These are phyloP conservation scores for Magnolia officinalis DNA, from an alignment of 164 flowering plant species.

Conservation along the genomic window DNA sequence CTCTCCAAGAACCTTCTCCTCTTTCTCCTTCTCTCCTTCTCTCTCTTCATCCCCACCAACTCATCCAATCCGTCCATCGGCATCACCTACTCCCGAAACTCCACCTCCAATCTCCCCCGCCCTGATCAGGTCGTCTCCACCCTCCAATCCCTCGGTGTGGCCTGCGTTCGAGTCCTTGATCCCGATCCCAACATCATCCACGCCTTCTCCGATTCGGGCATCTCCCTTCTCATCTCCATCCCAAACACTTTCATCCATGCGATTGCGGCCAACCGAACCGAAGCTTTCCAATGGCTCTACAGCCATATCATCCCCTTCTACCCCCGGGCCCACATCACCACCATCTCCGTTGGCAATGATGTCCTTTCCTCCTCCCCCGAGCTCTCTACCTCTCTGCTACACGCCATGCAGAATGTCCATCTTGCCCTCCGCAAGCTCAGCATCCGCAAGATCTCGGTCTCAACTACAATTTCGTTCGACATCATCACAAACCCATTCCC, in stretches of 20 bases:
- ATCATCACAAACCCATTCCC: constrained; percentile 57
- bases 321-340: constrained; percentile 57
- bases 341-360: constrained; percentile 69
- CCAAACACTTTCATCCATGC: constrained; percentile 52
- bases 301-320: constrained; percentile 61
- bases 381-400: constrained; percentile 37
- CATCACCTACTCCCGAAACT: not conserved
- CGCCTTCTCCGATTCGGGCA: constrained; percentile 60
- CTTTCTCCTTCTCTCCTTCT: not conserved
- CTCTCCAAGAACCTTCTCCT: not conserved
- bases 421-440: constrained; percentile 52
- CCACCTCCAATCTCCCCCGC: not conserved
- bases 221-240: constrained; percentile 57
- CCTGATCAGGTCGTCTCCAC: constrained; percentile 20
- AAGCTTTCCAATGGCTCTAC: constrained; percentile 55
- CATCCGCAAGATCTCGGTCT: constrained; percentile 51
- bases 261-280: constrained; percentile 60
- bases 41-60: not conserved
- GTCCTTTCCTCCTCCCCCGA: constrained; percentile 24
- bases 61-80: not conserved
- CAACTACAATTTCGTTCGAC: constrained; percentile 70
- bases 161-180: constrained; percentile 37
- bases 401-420: constrained; percentile 56
- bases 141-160: constrained; percentile 29
- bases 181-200: constrained; percentile 49